phyloP scores from a whole-genome alignment of 176 grass and related monocot species.

The Oryza australiensis region DNA sequence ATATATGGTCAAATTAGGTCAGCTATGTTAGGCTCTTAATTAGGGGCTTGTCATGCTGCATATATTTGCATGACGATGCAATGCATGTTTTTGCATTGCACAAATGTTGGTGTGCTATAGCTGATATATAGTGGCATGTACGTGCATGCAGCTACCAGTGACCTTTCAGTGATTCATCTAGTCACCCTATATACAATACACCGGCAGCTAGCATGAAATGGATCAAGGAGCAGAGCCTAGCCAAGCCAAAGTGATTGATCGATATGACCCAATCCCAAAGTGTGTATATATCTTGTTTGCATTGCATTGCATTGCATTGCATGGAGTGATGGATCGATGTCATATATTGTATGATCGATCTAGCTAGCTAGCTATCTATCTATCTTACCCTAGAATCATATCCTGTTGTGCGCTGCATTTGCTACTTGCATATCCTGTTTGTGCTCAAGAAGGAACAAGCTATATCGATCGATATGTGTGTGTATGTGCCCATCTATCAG shows the following conservation, averaged over 20 bases:
- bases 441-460: not conserved
- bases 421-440: not conserved
- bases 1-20: too few relatives aligned
- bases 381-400: not conserved
- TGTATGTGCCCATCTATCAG: not conserved
- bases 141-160: not conserved
- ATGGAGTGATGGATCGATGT: not conserved
- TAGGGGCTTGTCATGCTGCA: slow-evolving; percentile 10
- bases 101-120: not conserved
- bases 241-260: not conserved
- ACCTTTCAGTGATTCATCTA: slow-evolving; percentile 44
- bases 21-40: not conserved
- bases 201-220: not conserved
- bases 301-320: not conserved
- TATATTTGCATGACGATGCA: not conserved
- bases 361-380: not conserved
- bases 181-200: slow-evolving; percentile 26
- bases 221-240: not conserved
- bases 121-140: not conserved
- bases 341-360: not conserved
- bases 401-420: not conserved
- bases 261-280: not conserved
- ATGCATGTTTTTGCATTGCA: not conserved
- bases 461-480: not conserved
- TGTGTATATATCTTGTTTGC: not conserved